phyloP scores from a whole-genome alignment of 495 filamentous ascomycete species.

The Cairneyella variabilis region DNA sequence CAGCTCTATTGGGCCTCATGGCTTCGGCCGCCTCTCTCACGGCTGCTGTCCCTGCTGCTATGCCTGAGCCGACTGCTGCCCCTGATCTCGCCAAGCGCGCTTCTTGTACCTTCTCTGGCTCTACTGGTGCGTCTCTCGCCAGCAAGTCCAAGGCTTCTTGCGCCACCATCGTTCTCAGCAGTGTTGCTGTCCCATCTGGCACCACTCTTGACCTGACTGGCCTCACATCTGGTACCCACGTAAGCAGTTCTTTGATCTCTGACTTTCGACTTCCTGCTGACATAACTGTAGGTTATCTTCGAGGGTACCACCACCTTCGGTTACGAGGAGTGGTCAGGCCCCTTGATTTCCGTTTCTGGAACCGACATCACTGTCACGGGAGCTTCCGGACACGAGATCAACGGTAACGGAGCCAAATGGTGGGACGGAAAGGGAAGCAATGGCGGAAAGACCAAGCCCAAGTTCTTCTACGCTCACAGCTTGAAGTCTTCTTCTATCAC shows the following conservation, averaged over 20 bases:
- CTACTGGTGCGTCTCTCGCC: constrained; percentile 34
- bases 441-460: constrained; percentile 50
- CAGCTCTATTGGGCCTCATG: constrained; percentile 7
- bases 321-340: constrained; percentile 47
- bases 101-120: constrained; percentile 39
- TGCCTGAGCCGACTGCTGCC: constrained; percentile 6
- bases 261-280: no score
- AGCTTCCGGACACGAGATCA: constrained; percentile 36
- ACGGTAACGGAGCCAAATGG: constrained; percentile 44
- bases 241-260: constrained; percentile 25
- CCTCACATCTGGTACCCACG: constrained; percentile 39
- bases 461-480: constrained; percentile 48
- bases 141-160: constrained; percentile 38
- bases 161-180: constrained; percentile 39
- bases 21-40: constrained; percentile 10
- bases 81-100: constrained; percentile 15
- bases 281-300: constrained; percentile 46
- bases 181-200: constrained; percentile 43
- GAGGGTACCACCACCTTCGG: constrained; percentile 45
- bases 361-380: constrained; percentile 44
- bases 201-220: constrained; percentile 43
- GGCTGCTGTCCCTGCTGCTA: constrained; percentile 16
- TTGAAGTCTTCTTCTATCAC: constrained; percentile 40
- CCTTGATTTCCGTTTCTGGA: constrained; percentile 45
- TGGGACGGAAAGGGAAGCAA: constrained; percentile 50